Percentiles rank a stretch among this genome's conserved stretches.
Evolutionary conservation across 2,329 filamentous ascomycete species (phyloP).

Genomic region (Aspergillus ruber): DNA sequence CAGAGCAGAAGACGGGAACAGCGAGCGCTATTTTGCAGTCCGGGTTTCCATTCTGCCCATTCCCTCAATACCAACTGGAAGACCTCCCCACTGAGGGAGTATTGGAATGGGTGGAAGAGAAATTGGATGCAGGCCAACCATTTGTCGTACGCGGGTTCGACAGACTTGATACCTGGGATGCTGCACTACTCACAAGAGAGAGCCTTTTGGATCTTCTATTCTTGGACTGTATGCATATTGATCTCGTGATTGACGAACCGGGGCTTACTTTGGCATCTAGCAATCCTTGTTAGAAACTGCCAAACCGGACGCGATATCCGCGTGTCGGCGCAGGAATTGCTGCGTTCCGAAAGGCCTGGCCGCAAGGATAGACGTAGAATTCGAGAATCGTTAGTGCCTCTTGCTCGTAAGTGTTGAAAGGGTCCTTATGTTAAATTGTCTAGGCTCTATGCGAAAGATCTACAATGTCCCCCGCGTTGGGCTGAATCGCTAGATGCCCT

Average conservation of each 20-base stretch:
- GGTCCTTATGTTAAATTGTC: slow-evolving; percentile 15
- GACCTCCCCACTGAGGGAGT: slow-evolving; percentile 2
- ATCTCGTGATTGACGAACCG: neutral
- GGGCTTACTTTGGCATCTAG: slow-evolving; percentile 6
- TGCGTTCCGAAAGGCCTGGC: slow-evolving; percentile 18
- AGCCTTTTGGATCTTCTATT: slow-evolving; percentile 25
- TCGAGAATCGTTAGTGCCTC: slow-evolving; percentile 14
- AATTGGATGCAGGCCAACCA: slow-evolving; percentile 24
- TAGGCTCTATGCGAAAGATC: slow-evolving; percentile 30
- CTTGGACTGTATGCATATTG: slow-evolving; percentile 21
- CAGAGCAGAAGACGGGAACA: neutral
- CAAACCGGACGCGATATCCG: slow-evolving; percentile 27
- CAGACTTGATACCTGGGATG: slow-evolving; percentile 22
- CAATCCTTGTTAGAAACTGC: slow-evolving; percentile 30
- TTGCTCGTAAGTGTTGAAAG: slow-evolving; percentile 10
- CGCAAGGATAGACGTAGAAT: slow-evolving; percentile 1
- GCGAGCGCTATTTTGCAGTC: slow-evolving; percentile 6
- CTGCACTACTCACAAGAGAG: slow-evolving; percentile 21
- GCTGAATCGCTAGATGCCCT: slow-evolving; percentile 20
- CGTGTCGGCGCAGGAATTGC: slow-evolving; percentile 26
- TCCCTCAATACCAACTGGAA: slow-evolving; percentile 14
- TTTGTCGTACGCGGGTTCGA: slow-evolving; percentile 31
- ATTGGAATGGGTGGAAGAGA: slow-evolving; percentile 22
- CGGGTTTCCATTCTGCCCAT: slow-evolving; percentile 11
- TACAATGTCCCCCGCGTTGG: slow-evolving; percentile 29